A percentile compares a stretch with the other conserved stretches of the same genome.
These are phyloP conservation scores for Serendipita indica DNA, from an alignment of 768 basidiomycete species.

Conservation along the genomic window DNA sequence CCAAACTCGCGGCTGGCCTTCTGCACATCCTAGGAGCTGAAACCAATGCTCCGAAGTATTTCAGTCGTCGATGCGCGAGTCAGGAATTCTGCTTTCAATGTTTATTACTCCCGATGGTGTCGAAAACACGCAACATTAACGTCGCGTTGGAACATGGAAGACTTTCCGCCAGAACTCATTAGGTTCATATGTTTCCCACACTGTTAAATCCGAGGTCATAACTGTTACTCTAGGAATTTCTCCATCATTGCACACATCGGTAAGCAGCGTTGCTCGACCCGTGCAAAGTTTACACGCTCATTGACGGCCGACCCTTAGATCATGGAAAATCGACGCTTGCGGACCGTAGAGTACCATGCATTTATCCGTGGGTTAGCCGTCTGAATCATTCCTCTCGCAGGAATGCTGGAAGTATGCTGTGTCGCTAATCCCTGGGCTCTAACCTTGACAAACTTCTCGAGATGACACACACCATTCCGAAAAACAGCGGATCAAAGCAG, in stretches of 20 bases:
- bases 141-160: slow-evolving; percentile 20
- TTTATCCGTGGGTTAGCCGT: slow-evolving; percentile 6
- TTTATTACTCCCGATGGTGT: no score
- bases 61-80: no score
- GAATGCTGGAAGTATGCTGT: slow-evolving; percentile 46
- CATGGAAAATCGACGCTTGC: slow-evolving; percentile 94
- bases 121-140: no score
- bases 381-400: slow-evolving; percentile 21
- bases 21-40: no score
- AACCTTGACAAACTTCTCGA: slow-evolving; percentile 24
- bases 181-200: slow-evolving; percentile 15
- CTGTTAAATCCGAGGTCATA: background rate
- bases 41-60: no score
- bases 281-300: background rate
- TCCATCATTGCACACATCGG: slow-evolving; percentile 96
- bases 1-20: no score
- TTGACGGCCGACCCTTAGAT: slow-evolving; percentile 31
- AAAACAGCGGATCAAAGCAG: slow-evolving; percentile 52
- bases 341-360: slow-evolving; percentile 42
- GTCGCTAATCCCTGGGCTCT: slow-evolving; percentile 10
- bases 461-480: slow-evolving; percentile 73
- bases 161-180: slow-evolving; percentile 25
- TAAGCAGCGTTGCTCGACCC: slow-evolving; percentile 19
- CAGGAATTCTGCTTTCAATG: no score
- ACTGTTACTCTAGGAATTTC: slow-evolving; percentile 62